phyloP scores from a whole-genome alignment of 306 rosid genomes.

The Casuarina glauca region DNA sequence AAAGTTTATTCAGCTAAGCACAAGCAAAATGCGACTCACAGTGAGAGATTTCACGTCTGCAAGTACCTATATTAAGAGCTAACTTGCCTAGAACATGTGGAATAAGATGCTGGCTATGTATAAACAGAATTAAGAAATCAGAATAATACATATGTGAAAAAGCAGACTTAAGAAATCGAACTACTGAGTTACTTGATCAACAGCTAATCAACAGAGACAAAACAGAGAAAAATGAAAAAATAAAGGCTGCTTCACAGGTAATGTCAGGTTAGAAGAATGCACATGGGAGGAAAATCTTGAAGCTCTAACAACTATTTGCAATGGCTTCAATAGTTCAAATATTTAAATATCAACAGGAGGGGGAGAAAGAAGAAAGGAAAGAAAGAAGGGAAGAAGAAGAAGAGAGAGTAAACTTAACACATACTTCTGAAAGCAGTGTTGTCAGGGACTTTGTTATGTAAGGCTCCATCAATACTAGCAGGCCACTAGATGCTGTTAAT shows the following conservation, averaged over 20 bases:
- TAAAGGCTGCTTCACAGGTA: not conserved
- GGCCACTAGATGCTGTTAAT: conserved; percentile 55
- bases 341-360: not conserved
- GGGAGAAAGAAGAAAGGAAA: not conserved
- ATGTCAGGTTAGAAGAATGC: not conserved
- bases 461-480: conserved; percentile 60
- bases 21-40: not conserved
- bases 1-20: not conserved
- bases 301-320: not conserved
- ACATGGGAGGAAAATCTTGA: not conserved
- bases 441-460: conserved; percentile 53
- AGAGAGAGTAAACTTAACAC: conserved; percentile 15
- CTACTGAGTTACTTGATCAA: not conserved
- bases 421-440: conserved; percentile 68
- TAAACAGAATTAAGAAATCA: not conserved
- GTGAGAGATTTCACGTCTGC: not conserved
- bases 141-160: no score
- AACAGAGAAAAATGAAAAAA: not conserved
- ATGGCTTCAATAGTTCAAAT: not conserved
- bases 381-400: not conserved
- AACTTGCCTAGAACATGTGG: not conserved
- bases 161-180: not conserved
- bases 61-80: not conserved
- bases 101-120: not conserved
- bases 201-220: not conserved